Base-by-base conservation (phyloP, 331 rosid species). In the Quercus tomentella region DNA sequence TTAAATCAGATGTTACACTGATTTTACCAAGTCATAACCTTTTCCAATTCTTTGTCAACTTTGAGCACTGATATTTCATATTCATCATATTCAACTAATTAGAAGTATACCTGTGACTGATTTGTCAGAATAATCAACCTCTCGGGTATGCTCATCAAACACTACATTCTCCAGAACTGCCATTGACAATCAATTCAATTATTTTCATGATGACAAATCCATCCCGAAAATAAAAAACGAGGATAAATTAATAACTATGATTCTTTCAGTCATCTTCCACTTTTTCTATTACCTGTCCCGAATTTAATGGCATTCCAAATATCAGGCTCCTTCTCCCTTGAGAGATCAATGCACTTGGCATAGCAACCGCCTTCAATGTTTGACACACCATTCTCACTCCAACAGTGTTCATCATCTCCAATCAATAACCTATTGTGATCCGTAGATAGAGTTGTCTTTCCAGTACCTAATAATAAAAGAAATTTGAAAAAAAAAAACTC, bases 351-450 rank as follows among this genome's bases (percentile, higher is more conserved):
- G 78, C 97, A 92, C 82, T 95, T 95, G 74, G 99, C 99, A 82
- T 95, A 95, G 79, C 99, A 95, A 45, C 99, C 99, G 10, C 99
- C 99, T 90, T 95, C 99, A 3, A 93, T 95, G 75, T 95, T 95
- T 41, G 97, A 95, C 52, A 95, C 97, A 61, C 99, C 96, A 21
- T 11, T 85, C 16, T 91, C 87, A 77, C 92, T 73, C 99, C 99
- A 95, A 25, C 97, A 95, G 41, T 95, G 99, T 17, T 95, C 99
- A 81, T 93, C 97, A 66, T 95, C 99, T 80, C 99, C 99, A 14
- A 95, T 90, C 41, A 95, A 85, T 75, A 72, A 90, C 73, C 99
- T 86, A 56, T 95, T 95, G 76, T 90, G 96, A 81, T 95, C 99
- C 0, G 99, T 95, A 4, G 99, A 95, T 51, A 93, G 88, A 78